Percentiles rank a stretch among this genome's conserved stretches.
Conservation (phyloP, 1,139 yeast genomes). For the Hansenula lynferdii region DNA sequence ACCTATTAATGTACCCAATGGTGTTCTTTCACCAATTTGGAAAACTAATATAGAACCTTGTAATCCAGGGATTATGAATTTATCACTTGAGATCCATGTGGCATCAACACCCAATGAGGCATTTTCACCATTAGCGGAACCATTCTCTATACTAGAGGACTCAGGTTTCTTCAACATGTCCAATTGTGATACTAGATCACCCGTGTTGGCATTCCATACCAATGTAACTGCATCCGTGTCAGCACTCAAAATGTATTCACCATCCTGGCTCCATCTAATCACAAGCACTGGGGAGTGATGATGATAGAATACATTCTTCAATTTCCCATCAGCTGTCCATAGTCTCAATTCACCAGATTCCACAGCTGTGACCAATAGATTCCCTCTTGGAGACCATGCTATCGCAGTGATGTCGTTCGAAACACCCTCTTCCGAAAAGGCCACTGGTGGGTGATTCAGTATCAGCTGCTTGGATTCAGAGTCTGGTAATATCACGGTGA, state of each 20-base stretch:
- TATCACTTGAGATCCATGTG: conserved; percentile 69
- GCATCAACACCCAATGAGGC: conserved; percentile 42
- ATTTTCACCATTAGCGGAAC: conserved; percentile 8
- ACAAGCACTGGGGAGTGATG: conserved; percentile 50
- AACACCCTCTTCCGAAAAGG: conserved; percentile 3
- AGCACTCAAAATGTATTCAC: conserved; percentile 29
- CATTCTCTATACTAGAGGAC: background rate
- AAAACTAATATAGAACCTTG: conserved; percentile 55
- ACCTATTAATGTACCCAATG: conserved; percentile 63
- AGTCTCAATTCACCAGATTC: conserved; percentile 62
- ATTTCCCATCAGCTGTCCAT: conserved; percentile 64
- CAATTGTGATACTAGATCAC: conserved; percentile 41
- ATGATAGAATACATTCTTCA: conserved; percentile 52
- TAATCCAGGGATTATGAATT: conserved; percentile 66
- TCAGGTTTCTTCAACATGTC: conserved; percentile 23
- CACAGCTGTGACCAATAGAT: conserved; percentile 50
- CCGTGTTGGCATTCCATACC: conserved; percentile 50
- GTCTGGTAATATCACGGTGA: conserved; percentile 21
- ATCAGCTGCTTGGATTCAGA: conserved; percentile 8
- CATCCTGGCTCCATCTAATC: conserved; percentile 45
- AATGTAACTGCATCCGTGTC: conserved; percentile 37
- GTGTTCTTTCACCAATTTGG: conserved; percentile 44
- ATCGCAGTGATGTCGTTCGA: conserved; percentile 34
- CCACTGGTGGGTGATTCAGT: conserved; percentile 19
- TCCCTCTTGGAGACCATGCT: conserved; percentile 64